phyloP scores from a whole-genome alignment of 495 filamentous ascomycete species.

The Hyaloscypha finlandica region DNA sequence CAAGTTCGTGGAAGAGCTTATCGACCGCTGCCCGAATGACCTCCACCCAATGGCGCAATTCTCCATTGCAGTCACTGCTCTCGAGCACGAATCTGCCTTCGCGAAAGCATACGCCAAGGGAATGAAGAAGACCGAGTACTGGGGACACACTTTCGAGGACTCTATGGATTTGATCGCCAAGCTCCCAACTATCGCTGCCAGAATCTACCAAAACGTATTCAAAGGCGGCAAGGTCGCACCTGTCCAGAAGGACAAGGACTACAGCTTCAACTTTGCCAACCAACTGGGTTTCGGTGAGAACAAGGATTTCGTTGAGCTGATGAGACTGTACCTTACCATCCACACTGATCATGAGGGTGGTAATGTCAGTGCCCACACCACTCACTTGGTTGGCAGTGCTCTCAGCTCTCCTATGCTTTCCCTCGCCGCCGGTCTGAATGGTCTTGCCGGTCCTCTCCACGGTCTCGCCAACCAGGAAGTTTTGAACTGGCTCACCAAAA shows the following conservation, averaged over 20 bases:
- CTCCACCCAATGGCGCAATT: slow-evolving; percentile 99
- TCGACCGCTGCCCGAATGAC: slow-evolving; percentile 97
- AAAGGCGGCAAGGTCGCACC: slow-evolving; percentile 97
- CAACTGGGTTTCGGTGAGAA: slow-evolving; percentile 95
- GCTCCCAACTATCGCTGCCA: slow-evolving; percentile 94
- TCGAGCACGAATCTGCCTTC: slow-evolving; percentile 97
- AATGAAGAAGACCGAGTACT: slow-evolving; percentile 98
- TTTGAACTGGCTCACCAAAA: slow-evolving; percentile 96
- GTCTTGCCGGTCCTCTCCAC: slow-evolving; percentile 96
- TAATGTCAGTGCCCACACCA: slow-evolving; percentile 97
- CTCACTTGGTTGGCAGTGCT: slow-evolving; percentile 94
- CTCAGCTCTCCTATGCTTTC: slow-evolving; percentile 97
- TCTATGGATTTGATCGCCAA: slow-evolving; percentile 99
- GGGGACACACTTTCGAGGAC: slow-evolving; percentile 98
- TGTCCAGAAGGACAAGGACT: slow-evolving; percentile 98
- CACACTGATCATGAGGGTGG: slow-evolving; percentile 99
- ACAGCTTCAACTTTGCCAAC: slow-evolving; percentile 97
- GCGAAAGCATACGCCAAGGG: slow-evolving; percentile 98
- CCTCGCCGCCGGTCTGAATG: slow-evolving; percentile 92
- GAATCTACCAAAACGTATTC: slow-evolving; percentile 99
- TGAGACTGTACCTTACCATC: slow-evolving; percentile 98
- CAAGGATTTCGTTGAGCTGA: slow-evolving; percentile 95
- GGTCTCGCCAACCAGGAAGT: slow-evolving; percentile 99
- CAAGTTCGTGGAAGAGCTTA: slow-evolving; percentile 97
- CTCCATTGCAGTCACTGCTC: slow-evolving; percentile 93